These are phyloP conservation scores for Metschnikowia sp. DNA, from an alignment of 805 yeast species.

Conservation along the genomic window DNA sequence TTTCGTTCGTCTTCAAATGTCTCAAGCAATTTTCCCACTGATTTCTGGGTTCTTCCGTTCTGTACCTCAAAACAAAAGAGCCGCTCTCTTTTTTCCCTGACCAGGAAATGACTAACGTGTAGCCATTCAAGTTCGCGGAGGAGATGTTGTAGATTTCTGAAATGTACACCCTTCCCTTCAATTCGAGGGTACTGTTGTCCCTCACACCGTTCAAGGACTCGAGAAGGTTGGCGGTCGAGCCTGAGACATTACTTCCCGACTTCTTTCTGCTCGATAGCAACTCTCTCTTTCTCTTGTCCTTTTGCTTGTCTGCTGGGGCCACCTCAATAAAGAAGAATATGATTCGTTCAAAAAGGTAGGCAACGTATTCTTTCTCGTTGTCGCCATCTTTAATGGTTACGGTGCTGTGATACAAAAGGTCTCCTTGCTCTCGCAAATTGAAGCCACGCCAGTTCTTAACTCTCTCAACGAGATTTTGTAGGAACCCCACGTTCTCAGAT, in stretches of 20 bases:
- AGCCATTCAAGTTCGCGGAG: conserved; percentile 42
- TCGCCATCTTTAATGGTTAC: conserved; percentile 68
- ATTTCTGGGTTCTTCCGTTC: conserved; percentile 75
- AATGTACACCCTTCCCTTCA: conserved; percentile 80
- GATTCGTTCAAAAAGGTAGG: conserved; percentile 76
- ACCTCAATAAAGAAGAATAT: conserved; percentile 46
- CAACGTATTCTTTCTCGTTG: conserved; percentile 81
- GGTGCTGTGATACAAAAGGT: conserved; percentile 67
- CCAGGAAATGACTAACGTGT: conserved; percentile 69
- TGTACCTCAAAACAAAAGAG: conserved; percentile 74
- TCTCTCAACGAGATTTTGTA: conserved; percentile 65
- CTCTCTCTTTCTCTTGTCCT: conserved; percentile 35
- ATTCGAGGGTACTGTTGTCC: conserved; percentile 40
- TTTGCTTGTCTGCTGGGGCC: conserved; percentile 24
- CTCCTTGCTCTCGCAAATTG: conserved; percentile 76
- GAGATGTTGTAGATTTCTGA: conserved; percentile 52
- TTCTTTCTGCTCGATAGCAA: conserved; percentile 49
- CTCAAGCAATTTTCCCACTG: conserved; percentile 78
- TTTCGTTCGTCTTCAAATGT: conserved; percentile 40
- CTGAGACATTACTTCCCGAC: conserved; percentile 39
- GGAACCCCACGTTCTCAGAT: conserved; percentile 75
- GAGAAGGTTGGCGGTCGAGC: conserved; percentile 35
- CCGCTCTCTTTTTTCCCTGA: conserved; percentile 86
- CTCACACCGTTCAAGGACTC: conserved; percentile 32
- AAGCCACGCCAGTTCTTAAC: conserved; percentile 94